Conservation (phyloP, 768 basidiomycete species). For the Panaeolus cyanescens region DNA sequence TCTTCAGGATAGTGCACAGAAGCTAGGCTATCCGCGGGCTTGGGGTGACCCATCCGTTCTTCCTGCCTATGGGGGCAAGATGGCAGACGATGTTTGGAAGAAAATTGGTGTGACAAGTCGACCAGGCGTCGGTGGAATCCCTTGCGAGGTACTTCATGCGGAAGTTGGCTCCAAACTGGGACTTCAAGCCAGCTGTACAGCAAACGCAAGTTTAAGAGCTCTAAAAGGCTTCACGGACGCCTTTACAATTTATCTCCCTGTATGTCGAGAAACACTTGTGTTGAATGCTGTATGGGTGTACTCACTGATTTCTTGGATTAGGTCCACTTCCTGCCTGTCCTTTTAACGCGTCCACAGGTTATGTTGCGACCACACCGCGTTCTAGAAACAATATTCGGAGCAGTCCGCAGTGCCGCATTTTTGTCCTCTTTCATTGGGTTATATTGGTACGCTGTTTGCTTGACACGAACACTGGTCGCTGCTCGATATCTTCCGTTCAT, state of each 20-base stretch:
- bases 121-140: constrained; percentile 64
- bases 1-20: constrained; percentile 46
- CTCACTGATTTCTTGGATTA: constrained; percentile 24
- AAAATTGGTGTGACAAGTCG: constrained; percentile 54
- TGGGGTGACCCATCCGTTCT: constrained; percentile 66
- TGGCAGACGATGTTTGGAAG: constrained; percentile 57
- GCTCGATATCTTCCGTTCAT: constrained; percentile 66
- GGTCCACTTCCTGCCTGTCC: constrained; percentile 71
- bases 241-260: constrained; percentile 70
- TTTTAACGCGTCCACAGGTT: constrained; percentile 57
- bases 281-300: neutral
- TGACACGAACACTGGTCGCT: constrained; percentile 64
- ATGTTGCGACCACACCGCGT: constrained; percentile 47
- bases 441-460: constrained; percentile 72
- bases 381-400: constrained; percentile 46
- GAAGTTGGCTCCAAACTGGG: constrained; percentile 47
- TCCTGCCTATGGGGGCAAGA: constrained; percentile 62
- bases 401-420: constrained; percentile 69
- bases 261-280: constrained; percentile 32
- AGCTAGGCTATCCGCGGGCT: constrained; percentile 57
- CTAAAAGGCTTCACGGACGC: constrained; percentile 62
- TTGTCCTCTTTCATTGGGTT: constrained; percentile 71
- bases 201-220: constrained; percentile 58
- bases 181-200: constrained; percentile 56
- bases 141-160: constrained; percentile 76